A percentile compares a stretch with the other conserved stretches of the same genome.
Conservation (phyloP, 257 asterid genomes). For the Hygrophila difformis region DNA sequence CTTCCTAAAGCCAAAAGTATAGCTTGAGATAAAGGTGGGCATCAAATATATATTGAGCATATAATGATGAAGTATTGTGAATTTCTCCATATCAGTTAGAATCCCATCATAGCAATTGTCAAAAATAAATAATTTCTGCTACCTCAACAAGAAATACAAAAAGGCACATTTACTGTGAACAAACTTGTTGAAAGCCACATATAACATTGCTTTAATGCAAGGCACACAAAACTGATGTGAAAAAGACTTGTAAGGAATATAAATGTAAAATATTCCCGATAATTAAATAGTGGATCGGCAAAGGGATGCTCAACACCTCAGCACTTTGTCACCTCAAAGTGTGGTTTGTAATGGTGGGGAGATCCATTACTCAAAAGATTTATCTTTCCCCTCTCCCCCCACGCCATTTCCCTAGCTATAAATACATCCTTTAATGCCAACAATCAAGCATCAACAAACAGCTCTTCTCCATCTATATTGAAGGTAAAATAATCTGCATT, state of each 20-base stretch:
- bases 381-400: too few species aligned
- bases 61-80: too few species aligned
- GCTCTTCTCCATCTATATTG: slow-evolving; percentile 13
- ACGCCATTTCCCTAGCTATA: slow-evolving; percentile 27
- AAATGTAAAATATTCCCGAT: slow-evolving; percentile 10
- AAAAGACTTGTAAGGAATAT: slow-evolving; percentile 12
- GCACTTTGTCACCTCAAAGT: slow-evolving; percentile 16
- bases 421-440: slow-evolving; percentile 14
- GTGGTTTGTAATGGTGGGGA: slow-evolving; percentile 22
- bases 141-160: too few species aligned
- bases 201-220: too few species aligned
- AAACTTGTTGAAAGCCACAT: not conserved
- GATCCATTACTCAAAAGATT: slow-evolving; percentile 24
- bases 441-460: slow-evolving; percentile 20
- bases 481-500: slow-evolving; percentile 18
- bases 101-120: too few species aligned
- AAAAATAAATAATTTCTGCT: too few species aligned
- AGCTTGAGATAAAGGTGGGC: too few species aligned
- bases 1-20: too few species aligned
- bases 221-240: slow-evolving; percentile 2
- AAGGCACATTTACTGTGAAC: too few species aligned
- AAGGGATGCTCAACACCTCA: slow-evolving; percentile 20
- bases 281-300: slow-evolving; percentile 15
- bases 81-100: too few species aligned
- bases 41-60: too few species aligned